Conservation (phyloP, 306 rosid species). For the Dalbergia oliveri region DNA sequence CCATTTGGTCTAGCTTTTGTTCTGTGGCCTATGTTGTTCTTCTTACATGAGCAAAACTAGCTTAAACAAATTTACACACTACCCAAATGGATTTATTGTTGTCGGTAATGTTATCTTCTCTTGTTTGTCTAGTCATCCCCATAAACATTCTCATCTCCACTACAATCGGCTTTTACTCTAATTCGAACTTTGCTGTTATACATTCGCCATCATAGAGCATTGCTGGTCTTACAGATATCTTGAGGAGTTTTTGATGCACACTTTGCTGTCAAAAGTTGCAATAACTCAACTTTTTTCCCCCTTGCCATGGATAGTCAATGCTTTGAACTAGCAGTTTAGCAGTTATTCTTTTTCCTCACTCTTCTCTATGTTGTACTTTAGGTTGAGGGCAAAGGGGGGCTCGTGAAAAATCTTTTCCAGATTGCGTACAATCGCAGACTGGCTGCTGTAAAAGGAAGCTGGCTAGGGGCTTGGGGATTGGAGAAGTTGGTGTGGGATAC, state of each 20-base stretch:
- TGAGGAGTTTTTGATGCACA: slow-evolving; percentile 25
- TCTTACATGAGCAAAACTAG: background rate
- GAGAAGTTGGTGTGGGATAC: slow-evolving; percentile 80
- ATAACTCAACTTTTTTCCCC: background rate
- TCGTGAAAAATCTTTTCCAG: slow-evolving; percentile 72
- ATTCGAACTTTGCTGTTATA: background rate
- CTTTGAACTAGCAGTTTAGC: slow-evolving; percentile 1
- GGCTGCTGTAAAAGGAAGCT: slow-evolving; percentile 88
- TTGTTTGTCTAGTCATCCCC: background rate
- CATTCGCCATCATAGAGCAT: slow-evolving; percentile 6
- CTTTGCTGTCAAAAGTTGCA: slow-evolving; percentile 6
- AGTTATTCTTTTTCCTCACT: slow-evolving; percentile 13
- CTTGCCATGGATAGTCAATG: background rate
- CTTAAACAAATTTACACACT: slow-evolving; percentile 16
- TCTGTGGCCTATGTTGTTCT: background rate
- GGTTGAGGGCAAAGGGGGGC: slow-evolving; percentile 80
- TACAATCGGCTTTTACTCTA: slow-evolving; percentile 7
- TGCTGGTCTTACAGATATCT: slow-evolving; percentile 18
- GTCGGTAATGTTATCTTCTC: slow-evolving; percentile 5
- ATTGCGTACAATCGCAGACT: slow-evolving; percentile 71
- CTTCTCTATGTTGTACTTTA: slow-evolving; percentile 43
- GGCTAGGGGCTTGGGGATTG: slow-evolving; percentile 97
- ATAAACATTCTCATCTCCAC: slow-evolving; percentile 8
- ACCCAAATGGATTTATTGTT: background rate
- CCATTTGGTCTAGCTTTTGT: background rate